Conservation (phyloP, 2,329 filamentous ascomycete genomes). For the Didymella exigua region DNA sequence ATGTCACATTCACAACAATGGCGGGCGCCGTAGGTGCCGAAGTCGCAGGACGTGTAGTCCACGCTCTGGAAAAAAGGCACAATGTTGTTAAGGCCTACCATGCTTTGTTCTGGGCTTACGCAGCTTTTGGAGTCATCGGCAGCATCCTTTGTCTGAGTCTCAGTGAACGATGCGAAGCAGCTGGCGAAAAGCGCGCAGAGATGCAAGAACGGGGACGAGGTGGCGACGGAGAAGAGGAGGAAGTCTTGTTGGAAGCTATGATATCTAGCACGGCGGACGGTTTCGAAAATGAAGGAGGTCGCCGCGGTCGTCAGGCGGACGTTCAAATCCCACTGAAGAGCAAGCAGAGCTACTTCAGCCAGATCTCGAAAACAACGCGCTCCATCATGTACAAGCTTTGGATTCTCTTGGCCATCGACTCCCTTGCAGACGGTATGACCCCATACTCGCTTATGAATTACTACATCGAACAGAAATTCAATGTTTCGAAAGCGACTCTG, state of each 20-base stretch:
- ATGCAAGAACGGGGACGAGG: constrained; percentile 31
- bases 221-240: constrained; percentile 38
- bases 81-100: constrained; percentile 47
- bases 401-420: constrained; percentile 68
- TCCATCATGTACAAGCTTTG: constrained; percentile 68
- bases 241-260: constrained; percentile 42
- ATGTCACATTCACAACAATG: constrained; percentile 46
- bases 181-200: constrained; percentile 37
- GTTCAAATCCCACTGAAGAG: constrained; percentile 22
- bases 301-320: constrained; percentile 21
- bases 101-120: constrained; percentile 53
- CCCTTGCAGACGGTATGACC: constrained; percentile 67
- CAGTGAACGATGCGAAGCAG: constrained; percentile 50
- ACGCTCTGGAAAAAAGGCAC: constrained; percentile 48
- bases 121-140: constrained; percentile 50
- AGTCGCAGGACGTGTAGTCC: constrained; percentile 49
- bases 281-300: constrained; percentile 35
- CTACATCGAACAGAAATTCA: constrained; percentile 46
- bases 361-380: constrained; percentile 64
- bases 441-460: constrained; percentile 47
- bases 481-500: constrained; percentile 57
- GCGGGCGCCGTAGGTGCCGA: constrained; percentile 44
- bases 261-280: constrained; percentile 40
- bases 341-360: constrained; percentile 50
- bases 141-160: constrained; percentile 47